phyloP scores from a whole-genome alignment of 495 filamentous ascomycete genomes.

The Aspergillus nanangensis region DNA sequence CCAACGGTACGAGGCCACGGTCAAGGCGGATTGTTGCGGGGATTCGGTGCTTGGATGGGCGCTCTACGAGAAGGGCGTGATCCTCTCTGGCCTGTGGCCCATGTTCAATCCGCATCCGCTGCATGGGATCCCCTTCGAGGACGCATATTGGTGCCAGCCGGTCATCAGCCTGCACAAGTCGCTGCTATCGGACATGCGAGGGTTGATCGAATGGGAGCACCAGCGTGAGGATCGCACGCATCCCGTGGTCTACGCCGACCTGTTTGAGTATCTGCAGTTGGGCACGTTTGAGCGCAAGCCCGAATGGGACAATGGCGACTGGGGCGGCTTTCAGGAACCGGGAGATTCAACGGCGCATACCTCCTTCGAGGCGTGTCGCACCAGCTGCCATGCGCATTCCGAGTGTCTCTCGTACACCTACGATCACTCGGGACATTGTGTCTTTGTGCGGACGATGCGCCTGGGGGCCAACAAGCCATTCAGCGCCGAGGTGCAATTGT shows the following conservation, averaged over 20 bases:
- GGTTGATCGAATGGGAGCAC: conserved; percentile 21
- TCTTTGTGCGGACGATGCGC: conserved; percentile 23
- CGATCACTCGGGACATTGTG: conserved; percentile 17
- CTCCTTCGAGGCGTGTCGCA: conserved; percentile 20
- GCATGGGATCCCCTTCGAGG: conserved; percentile 34
- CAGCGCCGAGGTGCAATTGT: conserved; percentile 8
- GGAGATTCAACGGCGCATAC: conserved; percentile 18
- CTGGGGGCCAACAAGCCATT: conserved; percentile 13
- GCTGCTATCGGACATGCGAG: conserved; percentile 18
- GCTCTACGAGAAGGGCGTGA: conserved; percentile 37
- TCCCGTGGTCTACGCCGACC: conserved; percentile 28
- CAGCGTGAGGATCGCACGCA: too few species aligned
- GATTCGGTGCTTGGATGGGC: conserved; percentile 50
- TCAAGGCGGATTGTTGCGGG: conserved; percentile 44
- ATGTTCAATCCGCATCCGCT: conserved; percentile 45
- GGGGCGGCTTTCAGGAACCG: conserved; percentile 21
- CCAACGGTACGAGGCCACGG: conserved; percentile 31
- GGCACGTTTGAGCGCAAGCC: conserved; percentile 11
- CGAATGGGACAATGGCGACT: conserved; percentile 36
- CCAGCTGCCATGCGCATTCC: conserved; percentile 20
- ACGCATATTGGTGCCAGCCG: conserved; percentile 47
- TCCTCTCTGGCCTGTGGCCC: conserved; percentile 45
- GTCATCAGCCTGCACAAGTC: conserved; percentile 51
- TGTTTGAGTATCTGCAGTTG: conserved; percentile 21
- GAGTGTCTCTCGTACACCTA: conserved; percentile 29